phyloP scores from a whole-genome alignment of 352 stramenopile genomes.

The Phytophthora litchii region DNA sequence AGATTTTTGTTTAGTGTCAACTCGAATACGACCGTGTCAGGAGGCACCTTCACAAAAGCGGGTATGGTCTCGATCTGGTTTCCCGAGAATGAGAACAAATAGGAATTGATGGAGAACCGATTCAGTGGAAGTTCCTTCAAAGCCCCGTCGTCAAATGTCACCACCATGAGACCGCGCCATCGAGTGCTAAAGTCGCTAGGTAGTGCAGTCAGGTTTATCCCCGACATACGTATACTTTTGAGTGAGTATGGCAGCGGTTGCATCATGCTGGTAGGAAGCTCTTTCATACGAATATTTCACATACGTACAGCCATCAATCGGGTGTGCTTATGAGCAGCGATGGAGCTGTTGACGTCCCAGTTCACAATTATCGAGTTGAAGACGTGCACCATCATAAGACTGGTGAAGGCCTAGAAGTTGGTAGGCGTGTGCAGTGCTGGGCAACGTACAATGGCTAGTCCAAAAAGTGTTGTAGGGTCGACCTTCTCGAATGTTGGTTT shows the following conservation, averaged over 20 bases:
- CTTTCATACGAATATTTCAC: conserved; percentile 7
- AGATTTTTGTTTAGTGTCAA: conserved; percentile 22
- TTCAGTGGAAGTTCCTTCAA: conserved; percentile 23
- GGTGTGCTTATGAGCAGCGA: conserved; percentile 13
- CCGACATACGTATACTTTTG: conserved; percentile 20
- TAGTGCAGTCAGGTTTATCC: conserved; percentile 16
- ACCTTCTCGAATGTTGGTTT: conserved; percentile 19
- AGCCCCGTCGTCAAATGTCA: conserved; percentile 25
- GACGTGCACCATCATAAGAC: conserved; percentile 13
- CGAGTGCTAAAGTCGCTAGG: conserved; percentile 12
- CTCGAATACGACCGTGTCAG: conserved; percentile 20
- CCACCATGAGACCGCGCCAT: conserved; percentile 9
- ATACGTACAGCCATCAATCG: conserved; percentile 18
- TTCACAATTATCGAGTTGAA: conserved; percentile 28
- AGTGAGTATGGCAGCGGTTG: conserved; percentile 14
- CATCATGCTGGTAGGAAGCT: conserved; percentile 17
- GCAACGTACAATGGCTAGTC: conserved; percentile 19
- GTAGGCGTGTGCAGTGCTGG: conserved; percentile 11
- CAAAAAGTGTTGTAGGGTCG: conserved; percentile 5
- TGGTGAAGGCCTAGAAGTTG: conserved; percentile 8
- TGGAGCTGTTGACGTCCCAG: conserved; percentile 16
- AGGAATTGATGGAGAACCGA: conserved; percentile 18
- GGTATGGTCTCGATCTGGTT: conserved; percentile 22
- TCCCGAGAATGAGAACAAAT: conserved; percentile 10
- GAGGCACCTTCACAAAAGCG: conserved; percentile 24